Evolutionary conservation across 805 yeast genomes (phyloP).

Genomic region (Ogataea pignaliae): DNA sequence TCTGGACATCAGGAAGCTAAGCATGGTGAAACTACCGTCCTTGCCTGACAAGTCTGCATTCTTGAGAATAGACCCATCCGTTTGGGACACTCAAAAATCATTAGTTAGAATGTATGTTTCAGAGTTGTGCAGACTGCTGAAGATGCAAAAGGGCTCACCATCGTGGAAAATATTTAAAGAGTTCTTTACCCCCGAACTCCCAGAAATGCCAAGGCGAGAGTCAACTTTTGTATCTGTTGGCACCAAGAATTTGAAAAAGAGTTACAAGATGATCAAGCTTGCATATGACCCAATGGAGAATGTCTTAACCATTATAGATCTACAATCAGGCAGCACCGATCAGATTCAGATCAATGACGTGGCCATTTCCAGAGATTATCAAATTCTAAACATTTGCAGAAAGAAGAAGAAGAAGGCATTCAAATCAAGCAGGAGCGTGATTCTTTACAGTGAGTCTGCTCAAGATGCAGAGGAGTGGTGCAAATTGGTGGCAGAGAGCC

Average conservation of each 20-base stretch:
- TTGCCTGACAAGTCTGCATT: constrained; percentile 25
- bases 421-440: constrained; percentile 28
- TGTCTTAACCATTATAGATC: constrained; percentile 18
- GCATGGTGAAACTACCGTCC: constrained; percentile 20
- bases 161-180: constrained; percentile 22
- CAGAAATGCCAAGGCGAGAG: constrained; percentile 19
- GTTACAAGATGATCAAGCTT: constrained; percentile 12
- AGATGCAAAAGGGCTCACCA: constrained; percentile 14
- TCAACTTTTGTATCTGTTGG: constrained; percentile 25
- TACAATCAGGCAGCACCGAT: constrained; percentile 20
- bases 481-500: constrained; percentile 12
- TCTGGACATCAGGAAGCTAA: constrained; percentile 45
- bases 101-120: constrained; percentile 27
- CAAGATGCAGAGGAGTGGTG: constrained; percentile 42
- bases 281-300: constrained; percentile 21
- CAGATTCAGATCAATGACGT: constrained; percentile 19
- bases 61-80: constrained; percentile 25
- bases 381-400: constrained; percentile 21
- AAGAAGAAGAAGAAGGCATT: constrained; percentile 29
- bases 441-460: constrained; percentile 75
- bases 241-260: constrained; percentile 22
- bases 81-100: constrained; percentile 31
- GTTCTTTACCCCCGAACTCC: constrained; percentile 27
- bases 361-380: constrained; percentile 18
- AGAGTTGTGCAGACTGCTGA: constrained; percentile 24